These are phyloP conservation scores for Lactifluus pinguis DNA, from an alignment of 768 basidiomycete genomes.

Conservation along the genomic window DNA sequence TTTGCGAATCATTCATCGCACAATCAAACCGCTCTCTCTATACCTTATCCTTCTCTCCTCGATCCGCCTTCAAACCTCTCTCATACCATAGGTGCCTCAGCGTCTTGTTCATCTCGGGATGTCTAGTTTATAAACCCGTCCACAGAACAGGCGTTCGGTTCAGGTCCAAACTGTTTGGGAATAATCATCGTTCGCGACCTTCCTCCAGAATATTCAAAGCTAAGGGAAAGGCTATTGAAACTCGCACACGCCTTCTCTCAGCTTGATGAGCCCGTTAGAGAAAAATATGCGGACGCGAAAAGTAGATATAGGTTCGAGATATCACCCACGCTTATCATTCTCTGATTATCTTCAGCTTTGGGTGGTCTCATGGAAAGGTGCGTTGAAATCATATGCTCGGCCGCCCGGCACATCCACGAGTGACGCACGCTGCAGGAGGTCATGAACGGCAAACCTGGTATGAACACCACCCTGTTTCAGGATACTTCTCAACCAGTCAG, in stretches of 20 bases:
- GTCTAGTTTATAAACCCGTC: not conserved
- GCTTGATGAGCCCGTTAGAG: constrained; percentile 55
- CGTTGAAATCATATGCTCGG: not conserved
- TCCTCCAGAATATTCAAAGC: constrained; percentile 49
- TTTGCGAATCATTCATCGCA: constrained; percentile 23
- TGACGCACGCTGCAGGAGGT: constrained; percentile 50
- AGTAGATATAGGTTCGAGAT: constrained; percentile 63
- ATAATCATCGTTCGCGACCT: constrained; percentile 79
- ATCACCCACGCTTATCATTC: not conserved
- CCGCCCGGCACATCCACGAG: not conserved
- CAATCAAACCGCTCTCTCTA: constrained; percentile 44
- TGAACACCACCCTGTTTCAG: constrained; percentile 4
- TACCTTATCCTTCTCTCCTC: constrained; percentile 53
- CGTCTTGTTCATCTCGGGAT: not conserved
- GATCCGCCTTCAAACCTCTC: constrained; percentile 44
- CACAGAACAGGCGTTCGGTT: constrained; percentile 76
- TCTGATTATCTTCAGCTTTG: constrained; percentile 45
- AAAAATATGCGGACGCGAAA: constrained; percentile 63
- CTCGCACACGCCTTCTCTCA: constrained; percentile 69
- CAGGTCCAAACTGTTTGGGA: constrained; percentile 63
- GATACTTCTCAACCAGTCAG: not conserved
- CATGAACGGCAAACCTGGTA: constrained; percentile 89
- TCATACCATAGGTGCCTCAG: constrained; percentile 47
- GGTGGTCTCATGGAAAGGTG: constrained; percentile 97
- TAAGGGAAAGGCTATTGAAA: constrained; percentile 65